Base-by-base conservation (phyloP, 164 flowering plant species). In the Annona squamosa region DNA sequence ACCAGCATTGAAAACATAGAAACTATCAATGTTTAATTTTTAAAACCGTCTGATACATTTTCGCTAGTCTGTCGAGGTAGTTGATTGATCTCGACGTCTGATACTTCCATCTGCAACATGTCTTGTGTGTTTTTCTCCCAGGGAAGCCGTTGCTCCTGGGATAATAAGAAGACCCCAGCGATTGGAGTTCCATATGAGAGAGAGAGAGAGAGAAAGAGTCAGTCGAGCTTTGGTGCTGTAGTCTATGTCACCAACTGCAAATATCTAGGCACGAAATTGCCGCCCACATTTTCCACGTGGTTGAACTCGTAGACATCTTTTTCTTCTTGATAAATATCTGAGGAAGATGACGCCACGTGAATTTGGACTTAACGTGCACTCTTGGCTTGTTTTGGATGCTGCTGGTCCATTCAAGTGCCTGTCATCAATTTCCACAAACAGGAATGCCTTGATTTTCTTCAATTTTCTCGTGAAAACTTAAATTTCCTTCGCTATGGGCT, bases 21-120 rank as follows among this genome's bases (percentile, higher is more conserved):
- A 43, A 42, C 16, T 41, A 13, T 0, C 5, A 10, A 43, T 1
- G 42, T 37, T 6, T 13, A 67, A 26, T 10, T 4, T 26, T 61
- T 5, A 17, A 59, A 66, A 61, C 12, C 37, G 67, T 44, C 41
- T 68, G 82, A 61, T 79, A 82, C 84, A 81, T 81, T 64, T 73
- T 78, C 52, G 65, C 63, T 48, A 70, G 13, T 12, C 13, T 52
- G 59, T 52, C 13, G 59, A 52, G 59, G 73, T 79, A 61, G 81
- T 26, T 68, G 69, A 76, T 61, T 66, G 48, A 73, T 59, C 3
- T 12, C 13, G 4, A 62, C 5, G 48, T 43, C 65, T n/a, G 71
- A 41, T 63, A 68, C 44, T 41, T 68, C 68, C 67, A 71, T 67
- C 71, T 44, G 78, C 68, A 71, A 65, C 57, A 13, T 62, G 57